Base-by-base conservation (phyloP, 2,329 filamentous ascomycete species). In the Diaporthe velutina region DNA sequence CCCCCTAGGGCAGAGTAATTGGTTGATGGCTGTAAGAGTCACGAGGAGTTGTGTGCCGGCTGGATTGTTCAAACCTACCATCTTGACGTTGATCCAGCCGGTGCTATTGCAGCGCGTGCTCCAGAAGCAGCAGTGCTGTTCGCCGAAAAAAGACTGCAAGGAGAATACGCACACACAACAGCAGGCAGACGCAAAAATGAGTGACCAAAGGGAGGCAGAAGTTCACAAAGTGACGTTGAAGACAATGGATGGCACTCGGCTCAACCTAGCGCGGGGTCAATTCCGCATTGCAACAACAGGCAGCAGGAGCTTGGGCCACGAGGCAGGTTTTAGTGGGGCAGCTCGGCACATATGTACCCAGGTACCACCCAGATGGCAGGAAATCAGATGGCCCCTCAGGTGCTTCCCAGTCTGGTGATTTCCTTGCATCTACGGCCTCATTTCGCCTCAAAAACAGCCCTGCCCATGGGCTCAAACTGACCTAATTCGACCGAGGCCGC, bases 301-400 rank as follows among this genome's bases (percentile, higher is more conserved):
- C 50, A 28, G 45, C 50, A 55, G 75, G 71, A 77, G 75, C 76
- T 79, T 76, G 77, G 75, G 73, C 77, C 76, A 70, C 52, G 22
- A 42, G 12, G 15, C 50, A 12, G 30, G 12, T 42, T 52, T 40
- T 25, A 45, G 58, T 64, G 70, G 70, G 48, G 70, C 48, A 25
- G 2, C 48, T n/a, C 42, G 13, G 42, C 42, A 40, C n/a, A 54
- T 40, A 54, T 54, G 64, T 68, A 68, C 64, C 64, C n/a, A 54
- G 35, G 64, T 68, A 68, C 45, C 30, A 9, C 30, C 30, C 64
- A 33, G 30, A 9, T 25, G 45, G 10, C 28, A 67, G 30, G 64
- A 67, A 38, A 68, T 40, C 33, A 54, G 64, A 54, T 54, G 64
- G 48, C 48, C 40, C 40, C 28, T 48, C 40, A 30, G 60, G 22